Evolutionary conservation across 2,329 filamentous ascomycete species (phyloP).

Genomic region (Alternaria sp.): DNA sequence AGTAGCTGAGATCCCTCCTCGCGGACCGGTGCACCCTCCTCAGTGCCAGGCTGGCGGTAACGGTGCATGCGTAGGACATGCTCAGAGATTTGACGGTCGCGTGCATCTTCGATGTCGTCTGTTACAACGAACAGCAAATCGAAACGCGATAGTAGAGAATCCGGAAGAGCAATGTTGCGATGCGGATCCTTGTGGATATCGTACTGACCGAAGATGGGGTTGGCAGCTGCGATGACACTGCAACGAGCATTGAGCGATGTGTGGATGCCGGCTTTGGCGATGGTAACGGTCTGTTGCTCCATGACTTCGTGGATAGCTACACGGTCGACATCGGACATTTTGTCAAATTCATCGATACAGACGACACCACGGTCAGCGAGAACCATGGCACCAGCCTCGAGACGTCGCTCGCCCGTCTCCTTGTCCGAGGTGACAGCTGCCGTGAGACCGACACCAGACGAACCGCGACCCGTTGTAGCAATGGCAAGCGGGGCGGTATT

Average conservation of each 20-base stretch:
- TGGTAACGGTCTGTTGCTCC: slow-evolving; percentile 99
- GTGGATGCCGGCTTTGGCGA: slow-evolving; percentile 97
- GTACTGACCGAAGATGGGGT: slow-evolving; percentile 97
- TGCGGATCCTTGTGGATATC: slow-evolving; percentile 98
- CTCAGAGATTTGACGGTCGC: slow-evolving; percentile 90
- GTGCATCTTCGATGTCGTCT: slow-evolving; percentile 94
- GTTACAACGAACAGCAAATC: slow-evolving; percentile 97
- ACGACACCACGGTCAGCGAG: slow-evolving; percentile 96
- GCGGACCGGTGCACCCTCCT: slow-evolving; percentile 92
- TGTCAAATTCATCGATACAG: slow-evolving; percentile 99
- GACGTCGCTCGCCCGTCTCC: slow-evolving; percentile 90
- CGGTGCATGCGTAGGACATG: slow-evolving; percentile 97
- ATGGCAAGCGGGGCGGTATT: slow-evolving; percentile 97
- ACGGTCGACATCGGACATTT: slow-evolving; percentile 98
- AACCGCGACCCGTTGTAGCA: slow-evolving; percentile 94
- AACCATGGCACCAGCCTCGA: slow-evolving; percentile 98
- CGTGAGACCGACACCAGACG: slow-evolving; percentile 95
- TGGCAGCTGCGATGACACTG: slow-evolving; percentile 94
- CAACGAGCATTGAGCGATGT: slow-evolving; percentile 96
- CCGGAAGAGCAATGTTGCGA: slow-evolving; percentile 96
- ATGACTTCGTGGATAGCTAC: slow-evolving; percentile 99
- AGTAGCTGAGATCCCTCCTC: slow-evolving; percentile 85
- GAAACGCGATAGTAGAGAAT: slow-evolving; percentile 96
- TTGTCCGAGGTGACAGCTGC: slow-evolving; percentile 96
- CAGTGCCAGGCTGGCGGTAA: slow-evolving; percentile 88